A percentile compares a stretch with the other conserved stretches of the same genome.
These are phyloP conservation scores for Mallotus repandus DNA, from an alignment of 441 rosid genomes.

Conservation along the genomic window DNA sequence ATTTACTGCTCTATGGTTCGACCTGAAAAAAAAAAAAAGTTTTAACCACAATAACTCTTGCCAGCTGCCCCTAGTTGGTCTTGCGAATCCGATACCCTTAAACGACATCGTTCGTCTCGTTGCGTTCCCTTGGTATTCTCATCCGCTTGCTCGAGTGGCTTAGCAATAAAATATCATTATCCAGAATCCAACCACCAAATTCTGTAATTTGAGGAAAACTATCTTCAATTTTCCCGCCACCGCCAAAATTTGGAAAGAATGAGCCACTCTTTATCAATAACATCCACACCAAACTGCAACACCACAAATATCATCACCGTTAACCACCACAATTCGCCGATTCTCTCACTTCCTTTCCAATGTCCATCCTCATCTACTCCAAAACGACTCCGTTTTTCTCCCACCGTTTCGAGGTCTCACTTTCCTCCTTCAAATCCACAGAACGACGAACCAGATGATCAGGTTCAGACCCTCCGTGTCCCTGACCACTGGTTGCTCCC, in stretches of 20 bases:
- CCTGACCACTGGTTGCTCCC: constrained; percentile 67
- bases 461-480: constrained; percentile 56
- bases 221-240: constrained; percentile 17
- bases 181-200: background rate
- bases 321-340: background rate
- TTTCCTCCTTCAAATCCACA: constrained; percentile 32
- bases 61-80: no score
- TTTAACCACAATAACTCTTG: no score
- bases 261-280: background rate
- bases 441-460: constrained; percentile 26
- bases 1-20: no score
- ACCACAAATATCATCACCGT: background rate
- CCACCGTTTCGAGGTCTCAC: constrained; percentile 21
- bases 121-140: no score
- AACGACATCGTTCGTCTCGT: no score
- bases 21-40: no score
- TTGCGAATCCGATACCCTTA: no score
- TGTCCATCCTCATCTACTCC: constrained; percentile 13
- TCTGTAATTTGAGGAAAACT: background rate
- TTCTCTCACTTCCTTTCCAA: background rate
- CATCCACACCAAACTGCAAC: background rate
- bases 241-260: background rate
- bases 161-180: no score
- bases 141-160: no score
- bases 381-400: constrained; percentile 13